Evolutionary conservation across 371 early-diverging fungal genomes (phyloP).

Genomic region (Lichtheimia ornata): DNA sequence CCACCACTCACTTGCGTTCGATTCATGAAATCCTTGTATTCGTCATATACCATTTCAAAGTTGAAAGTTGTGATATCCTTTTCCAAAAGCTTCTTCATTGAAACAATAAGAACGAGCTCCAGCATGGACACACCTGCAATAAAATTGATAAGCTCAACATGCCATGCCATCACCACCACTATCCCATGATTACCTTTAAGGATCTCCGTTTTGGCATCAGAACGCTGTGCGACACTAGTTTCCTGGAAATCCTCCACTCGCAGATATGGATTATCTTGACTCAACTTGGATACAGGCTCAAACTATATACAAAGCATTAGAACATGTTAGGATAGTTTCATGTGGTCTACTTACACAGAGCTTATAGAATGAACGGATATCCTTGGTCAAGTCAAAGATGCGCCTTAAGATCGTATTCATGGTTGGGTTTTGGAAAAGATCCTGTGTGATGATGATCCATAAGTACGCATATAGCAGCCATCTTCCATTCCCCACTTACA

Average conservation of each 20-base stretch:
- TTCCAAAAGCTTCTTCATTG: slow-evolving; percentile 72
- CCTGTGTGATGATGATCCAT: slow-evolving; percentile 16
- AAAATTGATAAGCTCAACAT: background rate
- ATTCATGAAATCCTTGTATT: slow-evolving; percentile 82
- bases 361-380: slow-evolving; percentile 60
- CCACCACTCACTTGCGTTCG: slow-evolving; percentile 50
- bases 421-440: slow-evolving; percentile 50
- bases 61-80: slow-evolving; percentile 76
- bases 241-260: slow-evolving; percentile 42
- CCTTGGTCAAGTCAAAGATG: slow-evolving; percentile 64
- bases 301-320: slow-evolving; percentile 38
- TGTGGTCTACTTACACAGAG: slow-evolving; percentile 52
- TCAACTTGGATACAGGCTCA: slow-evolving; percentile 55
- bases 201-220: slow-evolving; percentile 65
- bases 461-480: background rate
- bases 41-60: slow-evolving; percentile 93
- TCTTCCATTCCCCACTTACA: slow-evolving; percentile 8
- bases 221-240: slow-evolving; percentile 45
- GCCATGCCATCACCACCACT: background rate
- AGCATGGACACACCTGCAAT: slow-evolving; percentile 68
- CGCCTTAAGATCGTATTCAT: slow-evolving; percentile 51
- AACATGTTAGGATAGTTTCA: background rate
- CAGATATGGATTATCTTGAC: slow-evolving; percentile 44
- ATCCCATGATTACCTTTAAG: slow-evolving; percentile 48
- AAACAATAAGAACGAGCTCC: slow-evolving; percentile 79